Conservation (phyloP, 2,329 filamentous ascomycete species). For the Penicillium griseofulvum region DNA sequence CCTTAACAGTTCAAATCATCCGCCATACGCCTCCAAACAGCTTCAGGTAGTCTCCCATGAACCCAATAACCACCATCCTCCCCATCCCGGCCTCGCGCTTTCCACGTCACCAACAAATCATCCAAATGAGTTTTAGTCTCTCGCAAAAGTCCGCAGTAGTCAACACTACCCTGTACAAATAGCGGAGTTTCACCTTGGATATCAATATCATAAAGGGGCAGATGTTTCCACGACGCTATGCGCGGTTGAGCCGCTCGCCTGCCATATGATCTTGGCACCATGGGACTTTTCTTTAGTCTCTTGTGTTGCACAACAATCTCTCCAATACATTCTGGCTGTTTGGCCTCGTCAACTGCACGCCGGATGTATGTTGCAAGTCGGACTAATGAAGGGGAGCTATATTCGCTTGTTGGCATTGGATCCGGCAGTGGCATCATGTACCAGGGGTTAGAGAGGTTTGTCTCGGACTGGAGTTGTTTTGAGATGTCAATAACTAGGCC, state of each 20-base stretch:
- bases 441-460: slow-evolving; percentile 4
- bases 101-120: slow-evolving; percentile 10
- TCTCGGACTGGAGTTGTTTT: not conserved
- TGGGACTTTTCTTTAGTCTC: not conserved
- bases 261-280: slow-evolving; percentile 1
- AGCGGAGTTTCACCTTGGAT: slow-evolving; percentile 4
- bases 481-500: slow-evolving; percentile 4
- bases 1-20: not conserved
- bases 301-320: slow-evolving; percentile 3
- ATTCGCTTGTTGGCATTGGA: slow-evolving; percentile 4
- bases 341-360: not conserved
- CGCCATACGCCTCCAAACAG: slow-evolving; percentile 5
- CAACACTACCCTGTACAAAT: slow-evolving; percentile 5
- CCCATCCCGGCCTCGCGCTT: not conserved
- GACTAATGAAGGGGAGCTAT: not conserved
- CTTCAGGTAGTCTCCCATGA: slow-evolving; percentile 2
- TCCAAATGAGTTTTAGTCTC: slow-evolving; percentile 3
- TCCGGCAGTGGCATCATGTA: slow-evolving; percentile 8
- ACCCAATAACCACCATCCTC: slow-evolving; percentile 5
- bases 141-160: slow-evolving; percentile 6
- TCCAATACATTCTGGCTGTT: slow-evolving; percentile 5
- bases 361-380: slow-evolving; percentile 4
- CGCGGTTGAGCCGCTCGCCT: slow-evolving; percentile 4
- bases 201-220: slow-evolving; percentile 4
- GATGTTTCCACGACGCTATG: slow-evolving; percentile 3